These are phyloP conservation scores for Hevea brasiliensis DNA, from an alignment of 345 rosid genomes.

Conservation along the genomic window DNA sequence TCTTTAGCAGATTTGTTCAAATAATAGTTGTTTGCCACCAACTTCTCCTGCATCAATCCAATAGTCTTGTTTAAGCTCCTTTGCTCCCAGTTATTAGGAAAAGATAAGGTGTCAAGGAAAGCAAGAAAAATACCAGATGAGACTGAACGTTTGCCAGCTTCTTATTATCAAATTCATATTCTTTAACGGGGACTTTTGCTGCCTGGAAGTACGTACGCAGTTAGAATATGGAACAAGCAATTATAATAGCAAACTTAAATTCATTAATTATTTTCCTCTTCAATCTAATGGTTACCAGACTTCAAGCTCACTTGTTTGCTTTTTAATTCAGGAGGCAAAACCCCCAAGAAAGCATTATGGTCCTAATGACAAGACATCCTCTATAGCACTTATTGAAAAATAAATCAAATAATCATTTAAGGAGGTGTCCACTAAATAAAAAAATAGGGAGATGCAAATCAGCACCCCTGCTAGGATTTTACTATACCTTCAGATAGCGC, in stretches of 20 bases:
- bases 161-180: constrained; percentile 79
- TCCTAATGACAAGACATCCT: background rate
- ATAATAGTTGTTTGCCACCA: constrained; percentile 66
- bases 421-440: background rate
- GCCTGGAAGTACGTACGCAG: constrained; percentile 38
- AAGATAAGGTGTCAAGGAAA: constrained; percentile 1
- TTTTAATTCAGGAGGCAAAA: background rate
- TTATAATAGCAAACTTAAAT: background rate
- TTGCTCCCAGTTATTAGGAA: background rate
- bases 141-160: constrained; percentile 81
- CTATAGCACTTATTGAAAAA: background rate
- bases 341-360: background rate
- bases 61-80: constrained; percentile 10
- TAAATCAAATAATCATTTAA: background rate
- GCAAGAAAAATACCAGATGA: constrained; percentile 62
- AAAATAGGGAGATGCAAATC: background rate
- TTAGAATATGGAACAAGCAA: constrained; percentile 1
- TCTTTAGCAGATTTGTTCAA: constrained; percentile 89
- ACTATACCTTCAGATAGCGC: constrained; percentile 75
- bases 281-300: background rate
- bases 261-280: background rate
- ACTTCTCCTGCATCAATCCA: constrained; percentile 64
- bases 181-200: constrained; percentile 90
- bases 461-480: background rate
- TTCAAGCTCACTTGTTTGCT: background rate